These are phyloP conservation scores for Colletotrichum theobromicola DNA, from an alignment of 2,329 filamentous ascomycete genomes.

Conservation along the genomic window DNA sequence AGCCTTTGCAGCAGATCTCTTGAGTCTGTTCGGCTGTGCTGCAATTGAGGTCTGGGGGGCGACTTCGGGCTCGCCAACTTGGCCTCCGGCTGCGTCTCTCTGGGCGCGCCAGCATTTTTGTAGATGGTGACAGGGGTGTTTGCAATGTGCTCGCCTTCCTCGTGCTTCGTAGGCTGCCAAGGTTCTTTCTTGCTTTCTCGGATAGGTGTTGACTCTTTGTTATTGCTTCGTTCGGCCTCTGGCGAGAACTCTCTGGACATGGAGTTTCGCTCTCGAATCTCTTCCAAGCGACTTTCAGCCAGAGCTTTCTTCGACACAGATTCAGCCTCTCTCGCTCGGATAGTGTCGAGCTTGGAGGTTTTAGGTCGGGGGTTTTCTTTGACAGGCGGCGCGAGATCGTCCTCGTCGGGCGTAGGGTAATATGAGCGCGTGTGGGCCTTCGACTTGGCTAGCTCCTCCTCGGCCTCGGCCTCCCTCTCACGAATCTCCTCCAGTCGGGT, in stretches of 20 bases:
- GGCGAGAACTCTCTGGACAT: constrained; percentile 49
- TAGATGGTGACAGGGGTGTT: constrained; percentile 48
- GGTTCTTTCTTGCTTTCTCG: neutral
- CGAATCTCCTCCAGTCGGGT: constrained; percentile 51
- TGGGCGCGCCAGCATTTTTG: constrained; percentile 23
- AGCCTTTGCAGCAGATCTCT: constrained; percentile 55
- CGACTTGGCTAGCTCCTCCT: neutral
- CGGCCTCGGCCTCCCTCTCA: constrained; percentile 43
- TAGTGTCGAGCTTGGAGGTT: constrained; percentile 56
- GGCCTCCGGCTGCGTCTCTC: constrained; percentile 8
- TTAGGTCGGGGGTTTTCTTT: constrained; percentile 7
- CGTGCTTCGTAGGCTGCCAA: neutral
- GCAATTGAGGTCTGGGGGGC: neutral
- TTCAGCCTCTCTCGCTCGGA: constrained; percentile 48
- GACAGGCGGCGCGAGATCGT: constrained; percentile 9
- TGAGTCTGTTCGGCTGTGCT: constrained; percentile 42
- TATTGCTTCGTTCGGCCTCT: constrained; percentile 35
- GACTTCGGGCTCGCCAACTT: constrained; percentile 11
- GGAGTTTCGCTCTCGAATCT: constrained; percentile 57
- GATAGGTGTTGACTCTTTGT: constrained; percentile 21
- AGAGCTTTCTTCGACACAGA: constrained; percentile 51
- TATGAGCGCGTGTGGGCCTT: neutral
- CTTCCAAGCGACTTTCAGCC: constrained; percentile 55
- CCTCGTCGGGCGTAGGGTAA: constrained; percentile 34
- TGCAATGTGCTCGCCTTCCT: constrained; percentile 37